Evolutionary conservation across 192 early-diverging fungal genomes (phyloP).

Genomic region (Mortierella claussenii): DNA sequence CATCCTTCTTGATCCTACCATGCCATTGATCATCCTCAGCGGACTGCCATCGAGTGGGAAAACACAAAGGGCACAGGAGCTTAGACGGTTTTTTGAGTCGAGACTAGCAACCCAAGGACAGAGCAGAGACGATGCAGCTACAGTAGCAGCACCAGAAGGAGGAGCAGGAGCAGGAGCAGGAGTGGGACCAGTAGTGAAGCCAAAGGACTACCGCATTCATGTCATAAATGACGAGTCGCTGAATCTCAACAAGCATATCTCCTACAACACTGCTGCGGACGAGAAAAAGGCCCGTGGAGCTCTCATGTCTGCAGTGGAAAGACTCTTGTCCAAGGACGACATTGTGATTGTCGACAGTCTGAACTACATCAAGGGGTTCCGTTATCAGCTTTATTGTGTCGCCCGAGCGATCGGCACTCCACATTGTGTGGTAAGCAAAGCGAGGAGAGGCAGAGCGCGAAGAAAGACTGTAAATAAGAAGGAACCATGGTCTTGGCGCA

Average conservation of each 20-base stretch:
- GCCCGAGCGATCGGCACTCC: slow-evolving; percentile 87
- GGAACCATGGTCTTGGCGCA: no score
- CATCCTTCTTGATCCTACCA: no score
- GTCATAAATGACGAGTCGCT: slow-evolving; percentile 83
- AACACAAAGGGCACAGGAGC: slow-evolving; percentile 79
- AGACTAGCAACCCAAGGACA: slow-evolving; percentile 51
- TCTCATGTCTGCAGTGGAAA: slow-evolving; percentile 90
- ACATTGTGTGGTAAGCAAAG: slow-evolving; percentile 76
- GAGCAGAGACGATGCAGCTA: slow-evolving; percentile 29
- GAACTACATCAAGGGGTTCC: slow-evolving; percentile 99
- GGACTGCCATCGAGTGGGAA: slow-evolving; percentile 95
- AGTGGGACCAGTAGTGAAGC: no score
- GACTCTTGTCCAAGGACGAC: slow-evolving; percentile 81
- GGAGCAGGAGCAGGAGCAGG: no score
- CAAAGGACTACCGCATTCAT: slow-evolving; percentile 62
- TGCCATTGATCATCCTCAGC: slow-evolving; percentile 93
- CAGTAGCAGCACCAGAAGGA: no score
- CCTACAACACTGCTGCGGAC: slow-evolving; percentile 59
- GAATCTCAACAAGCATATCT: slow-evolving; percentile 34
- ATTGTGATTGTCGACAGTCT: slow-evolving; percentile 93
- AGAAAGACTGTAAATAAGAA: no score
- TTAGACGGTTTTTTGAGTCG: slow-evolving; percentile 67
- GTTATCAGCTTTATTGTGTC: slow-evolving; percentile 96
- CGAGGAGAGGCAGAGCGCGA: no score
- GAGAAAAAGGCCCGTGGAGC: slow-evolving; percentile 92